Conservation (phyloP, 2,329 filamentous ascomycete species). For the Exserohilum turcica region DNA sequence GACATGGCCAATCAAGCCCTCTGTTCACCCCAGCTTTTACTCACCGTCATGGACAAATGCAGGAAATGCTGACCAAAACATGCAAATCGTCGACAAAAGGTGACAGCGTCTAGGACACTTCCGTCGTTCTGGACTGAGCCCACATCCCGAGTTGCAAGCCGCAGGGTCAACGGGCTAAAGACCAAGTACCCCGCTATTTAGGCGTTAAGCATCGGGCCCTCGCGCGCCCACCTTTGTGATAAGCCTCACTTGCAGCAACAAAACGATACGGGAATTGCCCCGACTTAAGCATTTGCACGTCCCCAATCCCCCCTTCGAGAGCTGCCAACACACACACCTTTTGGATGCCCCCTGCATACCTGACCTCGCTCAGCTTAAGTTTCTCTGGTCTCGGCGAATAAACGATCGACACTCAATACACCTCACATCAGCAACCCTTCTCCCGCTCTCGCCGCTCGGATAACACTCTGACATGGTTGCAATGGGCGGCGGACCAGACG, state of each 20-base stretch:
- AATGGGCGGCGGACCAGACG: slow-evolving; percentile 54
- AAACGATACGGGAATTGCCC: neutral
- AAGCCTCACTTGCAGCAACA: neutral
- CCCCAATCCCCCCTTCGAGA: too few species aligned
- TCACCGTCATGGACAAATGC: neutral
- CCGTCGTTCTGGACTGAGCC: neutral
- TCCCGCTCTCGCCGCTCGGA: neutral
- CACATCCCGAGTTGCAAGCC: neutral
- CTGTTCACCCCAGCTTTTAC: neutral
- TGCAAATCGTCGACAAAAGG: neutral
- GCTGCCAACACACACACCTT: too few species aligned
- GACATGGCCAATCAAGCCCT: neutral
- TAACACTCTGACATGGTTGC: slow-evolving; percentile 27
- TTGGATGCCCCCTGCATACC: neutral
- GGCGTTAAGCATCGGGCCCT: neutral
- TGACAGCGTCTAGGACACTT: neutral
- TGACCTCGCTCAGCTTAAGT: neutral
- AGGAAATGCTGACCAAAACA: too few species aligned
- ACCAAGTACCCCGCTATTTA: slow-evolving; percentile 6
- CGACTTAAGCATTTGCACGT: neutral
- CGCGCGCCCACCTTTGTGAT: neutral
- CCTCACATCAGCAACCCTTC: neutral
- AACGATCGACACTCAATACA: too few species aligned
- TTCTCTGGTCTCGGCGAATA: neutral
- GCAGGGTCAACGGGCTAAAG: neutral